These are phyloP conservation scores for Trypanosoma theileri DNA, from an alignment of 208 protist genomes.

Conservation along the genomic window DNA sequence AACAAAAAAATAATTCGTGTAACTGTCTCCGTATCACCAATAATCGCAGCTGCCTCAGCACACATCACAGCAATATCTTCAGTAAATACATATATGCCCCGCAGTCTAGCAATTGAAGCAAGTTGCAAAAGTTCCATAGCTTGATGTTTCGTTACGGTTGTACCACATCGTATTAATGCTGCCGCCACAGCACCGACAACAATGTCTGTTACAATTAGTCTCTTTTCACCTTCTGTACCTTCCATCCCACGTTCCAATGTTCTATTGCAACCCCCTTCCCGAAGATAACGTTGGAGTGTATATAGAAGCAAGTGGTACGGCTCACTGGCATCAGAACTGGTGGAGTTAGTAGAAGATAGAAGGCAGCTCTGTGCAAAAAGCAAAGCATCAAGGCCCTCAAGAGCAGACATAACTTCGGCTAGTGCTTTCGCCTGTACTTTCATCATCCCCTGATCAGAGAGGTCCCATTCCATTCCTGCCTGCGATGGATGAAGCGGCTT, in stretches of 20 bases:
- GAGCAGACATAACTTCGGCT: conserved; percentile 29
- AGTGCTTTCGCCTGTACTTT: conserved; percentile 30
- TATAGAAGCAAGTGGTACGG: conserved; percentile 1
- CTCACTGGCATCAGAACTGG: not conserved
- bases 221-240: conserved; percentile 22
- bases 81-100: conserved; percentile 32
- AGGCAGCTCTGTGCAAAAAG: conserved; percentile 6
- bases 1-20: conserved; percentile 70
- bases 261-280: not conserved
- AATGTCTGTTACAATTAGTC: conserved; percentile 31
- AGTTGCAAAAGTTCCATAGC: conserved; percentile 43
- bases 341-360: not conserved
- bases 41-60: conserved; percentile 57
- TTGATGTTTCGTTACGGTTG: conserved; percentile 17
- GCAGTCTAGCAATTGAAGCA: conserved; percentile 38
- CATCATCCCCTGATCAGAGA: conserved; percentile 24
- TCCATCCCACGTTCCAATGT: not conserved
- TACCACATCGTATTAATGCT: conserved; percentile 36
- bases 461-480: conserved; percentile 51
- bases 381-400: conserved; percentile 23
- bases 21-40: conserved; percentile 59
- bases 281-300: conserved; percentile 9
- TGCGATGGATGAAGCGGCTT: conserved; percentile 58
- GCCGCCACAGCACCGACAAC: conserved; percentile 39
- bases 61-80: conserved; percentile 49